Percentiles rank a stretch among this genome's conserved stretches.
Conservation (phyloP, 2,329 filamentous ascomycete species). For the Stagonosporopsis tanaceti region DNA sequence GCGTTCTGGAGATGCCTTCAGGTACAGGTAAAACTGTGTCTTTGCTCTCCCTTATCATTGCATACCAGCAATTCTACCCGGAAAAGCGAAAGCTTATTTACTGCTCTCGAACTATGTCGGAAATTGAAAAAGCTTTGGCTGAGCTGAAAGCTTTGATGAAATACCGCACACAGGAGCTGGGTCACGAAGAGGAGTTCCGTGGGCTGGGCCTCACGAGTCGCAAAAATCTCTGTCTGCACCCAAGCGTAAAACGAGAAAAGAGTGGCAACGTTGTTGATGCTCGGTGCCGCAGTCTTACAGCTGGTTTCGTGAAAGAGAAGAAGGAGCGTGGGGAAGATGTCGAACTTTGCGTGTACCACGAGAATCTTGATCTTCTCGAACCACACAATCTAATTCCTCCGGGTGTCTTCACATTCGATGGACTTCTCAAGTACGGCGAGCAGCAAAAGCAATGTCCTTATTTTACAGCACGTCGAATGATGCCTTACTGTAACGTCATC, state of each 20-base stretch:
- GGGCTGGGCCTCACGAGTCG: conserved; percentile 92
- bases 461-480: conserved; percentile 96
- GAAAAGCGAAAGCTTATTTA: conserved; percentile 97
- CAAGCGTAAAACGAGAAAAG: conserved; percentile 94
- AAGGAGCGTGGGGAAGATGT: conserved; percentile 95
- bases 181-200: conserved; percentile 89
- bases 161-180: conserved; percentile 88
- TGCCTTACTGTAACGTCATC: conserved; percentile 99
- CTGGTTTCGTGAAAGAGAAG: conserved; percentile 97
- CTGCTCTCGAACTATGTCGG: conserved; percentile 99
- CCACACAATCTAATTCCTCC: conserved; percentile 94
- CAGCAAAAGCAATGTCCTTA: conserved; percentile 97
- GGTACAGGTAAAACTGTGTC: conserved; percentile 98
- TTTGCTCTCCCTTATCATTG: conserved; percentile 90
- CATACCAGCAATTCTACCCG: conserved; percentile 93
- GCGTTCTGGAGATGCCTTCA: conserved; percentile 98
- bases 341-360: conserved; percentile 93
- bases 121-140: conserved; percentile 96
- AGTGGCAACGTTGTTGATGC: conserved; percentile 94
- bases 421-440: conserved; percentile 87
- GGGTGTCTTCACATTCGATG: conserved; percentile 95
- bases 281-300: conserved; percentile 92
- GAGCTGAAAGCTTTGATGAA: conserved; percentile 95
- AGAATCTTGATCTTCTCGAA: conserved; percentile 95
- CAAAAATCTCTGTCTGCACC: conserved; percentile 96